Conservation (phyloP, 306 rosid genomes). For the Pyrus pyrifolia region DNA sequence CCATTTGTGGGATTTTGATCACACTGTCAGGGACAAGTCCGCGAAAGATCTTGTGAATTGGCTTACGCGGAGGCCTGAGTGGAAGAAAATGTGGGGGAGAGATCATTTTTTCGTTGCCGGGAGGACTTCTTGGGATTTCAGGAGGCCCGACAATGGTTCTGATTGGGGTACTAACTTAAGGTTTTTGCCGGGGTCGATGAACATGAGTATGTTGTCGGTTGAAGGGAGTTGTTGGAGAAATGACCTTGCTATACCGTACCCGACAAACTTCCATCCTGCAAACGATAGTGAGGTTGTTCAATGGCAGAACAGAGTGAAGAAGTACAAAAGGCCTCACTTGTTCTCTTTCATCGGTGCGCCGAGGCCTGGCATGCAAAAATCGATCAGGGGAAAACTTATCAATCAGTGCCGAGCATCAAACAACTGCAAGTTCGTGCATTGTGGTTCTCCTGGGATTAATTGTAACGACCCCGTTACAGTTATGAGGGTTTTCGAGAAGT, state of each 20-base stretch:
- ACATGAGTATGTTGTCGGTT: slow-evolving; percentile 76
- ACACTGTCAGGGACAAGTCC: slow-evolving; percentile 50
- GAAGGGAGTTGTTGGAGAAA: slow-evolving; percentile 85
- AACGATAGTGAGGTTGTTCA: slow-evolving; percentile 21
- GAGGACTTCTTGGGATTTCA: slow-evolving; percentile 89
- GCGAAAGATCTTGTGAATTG: slow-evolving; percentile 44
- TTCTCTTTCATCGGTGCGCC: slow-evolving; percentile 74
- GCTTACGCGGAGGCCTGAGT: slow-evolving; percentile 40
- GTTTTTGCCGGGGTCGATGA: slow-evolving; percentile 61
- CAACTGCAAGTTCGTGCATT: slow-evolving; percentile 53
- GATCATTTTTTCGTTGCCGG: slow-evolving; percentile 80
- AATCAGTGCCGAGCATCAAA: slow-evolving; percentile 49
- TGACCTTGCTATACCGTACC: slow-evolving; percentile 81
- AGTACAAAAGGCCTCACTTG: slow-evolving; percentile 33
- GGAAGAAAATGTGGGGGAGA: slow-evolving; percentile 79
- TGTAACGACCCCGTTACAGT: slow-evolving; percentile 59
- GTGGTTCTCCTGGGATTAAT: slow-evolving; percentile 39
- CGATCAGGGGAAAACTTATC: slow-evolving; percentile 52
- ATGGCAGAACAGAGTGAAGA: slow-evolving; percentile 52
- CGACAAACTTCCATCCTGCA: slow-evolving; percentile 74
- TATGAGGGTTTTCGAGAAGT: slow-evolving; percentile 48
- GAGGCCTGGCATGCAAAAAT: slow-evolving; percentile 47
- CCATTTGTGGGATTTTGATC: slow-evolving; percentile 52
- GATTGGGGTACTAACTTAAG: slow-evolving; percentile 85
- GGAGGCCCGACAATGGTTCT: slow-evolving; percentile 50